phyloP scores from a whole-genome alignment of 169 alveolate genomes.

The Plasmodium gallinaceum region DNA sequence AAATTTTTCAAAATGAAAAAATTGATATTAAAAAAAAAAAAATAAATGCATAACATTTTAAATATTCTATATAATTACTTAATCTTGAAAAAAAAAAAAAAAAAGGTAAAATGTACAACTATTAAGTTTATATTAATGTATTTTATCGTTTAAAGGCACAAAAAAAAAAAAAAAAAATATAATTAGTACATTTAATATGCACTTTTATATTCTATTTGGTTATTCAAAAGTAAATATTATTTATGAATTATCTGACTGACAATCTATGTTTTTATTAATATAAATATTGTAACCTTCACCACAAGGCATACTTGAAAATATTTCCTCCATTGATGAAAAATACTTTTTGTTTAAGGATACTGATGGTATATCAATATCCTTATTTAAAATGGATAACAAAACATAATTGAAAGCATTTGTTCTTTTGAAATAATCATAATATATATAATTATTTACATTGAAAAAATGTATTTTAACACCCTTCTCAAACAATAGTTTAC shows the following conservation, averaged over 20 bases:
- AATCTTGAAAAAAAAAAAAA: too few relatives aligned
- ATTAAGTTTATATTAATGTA: too few relatives aligned
- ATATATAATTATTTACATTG: slow-evolving; percentile 44
- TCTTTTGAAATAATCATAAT: slow-evolving; percentile 66
- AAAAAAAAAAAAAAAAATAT: too few relatives aligned
- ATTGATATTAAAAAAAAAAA: too few relatives aligned
- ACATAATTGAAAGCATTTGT: slow-evolving; percentile 50
- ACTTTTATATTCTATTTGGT: not conserved
- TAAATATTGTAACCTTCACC: slow-evolving; percentile 20
- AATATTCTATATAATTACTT: too few relatives aligned
- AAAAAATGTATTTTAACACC: slow-evolving; percentile 55
- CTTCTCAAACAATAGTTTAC: slow-evolving; percentile 38
- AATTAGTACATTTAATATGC: not conserved
- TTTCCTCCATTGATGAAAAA: slow-evolving; percentile 60
- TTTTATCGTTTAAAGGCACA: too few relatives aligned
- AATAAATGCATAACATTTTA: not conserved
- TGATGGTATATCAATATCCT: slow-evolving; percentile 48
- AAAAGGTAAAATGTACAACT: too few relatives aligned
- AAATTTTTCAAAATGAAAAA: too few relatives aligned
- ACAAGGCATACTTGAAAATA: slow-evolving; percentile 22
- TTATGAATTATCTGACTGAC: not conserved
- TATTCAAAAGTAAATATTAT: not conserved
- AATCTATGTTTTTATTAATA: slow-evolving; percentile 29
- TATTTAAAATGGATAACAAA: slow-evolving; percentile 48
- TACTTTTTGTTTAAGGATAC: slow-evolving; percentile 38